Conservation (phyloP, 108 stramenopile genomes). For the Nitzschia palea region DNA sequence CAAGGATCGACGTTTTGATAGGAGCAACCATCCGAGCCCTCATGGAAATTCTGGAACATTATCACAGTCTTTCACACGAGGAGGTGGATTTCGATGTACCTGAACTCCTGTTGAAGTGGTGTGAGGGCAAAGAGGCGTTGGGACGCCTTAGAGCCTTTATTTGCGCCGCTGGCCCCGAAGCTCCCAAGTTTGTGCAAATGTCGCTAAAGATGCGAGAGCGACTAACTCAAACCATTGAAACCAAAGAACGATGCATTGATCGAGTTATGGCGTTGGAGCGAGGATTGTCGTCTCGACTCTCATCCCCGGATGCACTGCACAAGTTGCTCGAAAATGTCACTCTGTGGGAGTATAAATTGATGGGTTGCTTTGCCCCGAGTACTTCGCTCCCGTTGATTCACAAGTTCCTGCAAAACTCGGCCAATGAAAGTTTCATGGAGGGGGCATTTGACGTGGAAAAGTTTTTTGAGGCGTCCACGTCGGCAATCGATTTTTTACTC, state of each 20-base stretch:
- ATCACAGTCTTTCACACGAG: not conserved
- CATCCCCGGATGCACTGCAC: conserved; percentile 21
- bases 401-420: conserved; percentile 7
- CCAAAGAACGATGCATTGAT: conserved; percentile 21
- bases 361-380: conserved; percentile 23
- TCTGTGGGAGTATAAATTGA: conserved; percentile 18
- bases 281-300: conserved; percentile 11
- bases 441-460: conserved; percentile 21
- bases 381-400: conserved; percentile 23
- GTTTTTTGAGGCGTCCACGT: conserved; percentile 22
- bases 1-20: conserved; percentile 25
- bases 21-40: conserved; percentile 10
- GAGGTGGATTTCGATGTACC: conserved; percentile 6
- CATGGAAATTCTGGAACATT: conserved; percentile 16
- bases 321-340: conserved; percentile 16
- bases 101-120: conserved; percentile 23
- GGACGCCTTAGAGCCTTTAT: conserved; percentile 33
- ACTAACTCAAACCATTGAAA: conserved; percentile 9
- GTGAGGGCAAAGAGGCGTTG: conserved; percentile 28
- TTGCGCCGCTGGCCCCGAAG: conserved; percentile 24
- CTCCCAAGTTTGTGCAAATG: conserved; percentile 1
- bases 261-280: conserved; percentile 11
- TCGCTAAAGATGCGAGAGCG: conserved; percentile 20
- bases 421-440: not conserved
- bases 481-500: conserved; percentile 30